These are phyloP conservation scores for Salvia sclarea DNA, from an alignment of 305 asterid species.

Conservation along the genomic window DNA sequence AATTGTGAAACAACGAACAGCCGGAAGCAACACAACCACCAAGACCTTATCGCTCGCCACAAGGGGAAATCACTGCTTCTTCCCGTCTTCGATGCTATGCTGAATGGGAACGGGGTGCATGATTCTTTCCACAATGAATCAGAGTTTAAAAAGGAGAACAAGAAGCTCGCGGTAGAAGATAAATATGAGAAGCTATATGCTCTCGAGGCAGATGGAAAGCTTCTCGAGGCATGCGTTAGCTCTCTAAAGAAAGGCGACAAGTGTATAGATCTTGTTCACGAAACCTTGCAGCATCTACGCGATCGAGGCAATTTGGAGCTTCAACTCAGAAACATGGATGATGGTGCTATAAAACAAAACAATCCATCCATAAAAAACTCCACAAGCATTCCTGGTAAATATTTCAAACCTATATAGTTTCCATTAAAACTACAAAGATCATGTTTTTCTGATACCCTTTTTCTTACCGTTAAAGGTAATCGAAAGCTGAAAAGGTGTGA, in stretches of 20 bases:
- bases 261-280: slow-evolving; percentile 91
- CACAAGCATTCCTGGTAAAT: slow-evolving; percentile 33
- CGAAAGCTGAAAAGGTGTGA: slow-evolving; percentile 2
- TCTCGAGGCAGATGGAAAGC: slow-evolving; percentile 90
- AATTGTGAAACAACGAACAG: slow-evolving; percentile 46
- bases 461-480: slow-evolving; percentile 16
- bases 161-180: slow-evolving; percentile 66
- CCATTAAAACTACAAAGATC: not conserved
- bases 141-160: slow-evolving; percentile 43
- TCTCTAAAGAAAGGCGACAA: slow-evolving; percentile 92
- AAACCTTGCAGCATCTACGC: slow-evolving; percentile 82
- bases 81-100: slow-evolving; percentile 71
- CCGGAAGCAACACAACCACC: slow-evolving; percentile 42
- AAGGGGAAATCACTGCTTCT: slow-evolving; percentile 79
- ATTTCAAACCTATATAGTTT: slow-evolving; percentile 2
- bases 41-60: slow-evolving; percentile 38
- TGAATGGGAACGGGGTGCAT: slow-evolving; percentile 49
- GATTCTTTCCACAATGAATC: slow-evolving; percentile 35
- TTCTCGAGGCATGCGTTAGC: slow-evolving; percentile 82
- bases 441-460: slow-evolving; percentile 14
- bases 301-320: slow-evolving; percentile 74
- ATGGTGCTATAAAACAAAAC: slow-evolving; percentile 35
- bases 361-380: slow-evolving; percentile 35
- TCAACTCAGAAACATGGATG: slow-evolving; percentile 55
- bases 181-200: slow-evolving; percentile 92